Evolutionary conservation across 108 stramenopile genomes (phyloP).

Genomic region (Ochromonas danica): DNA sequence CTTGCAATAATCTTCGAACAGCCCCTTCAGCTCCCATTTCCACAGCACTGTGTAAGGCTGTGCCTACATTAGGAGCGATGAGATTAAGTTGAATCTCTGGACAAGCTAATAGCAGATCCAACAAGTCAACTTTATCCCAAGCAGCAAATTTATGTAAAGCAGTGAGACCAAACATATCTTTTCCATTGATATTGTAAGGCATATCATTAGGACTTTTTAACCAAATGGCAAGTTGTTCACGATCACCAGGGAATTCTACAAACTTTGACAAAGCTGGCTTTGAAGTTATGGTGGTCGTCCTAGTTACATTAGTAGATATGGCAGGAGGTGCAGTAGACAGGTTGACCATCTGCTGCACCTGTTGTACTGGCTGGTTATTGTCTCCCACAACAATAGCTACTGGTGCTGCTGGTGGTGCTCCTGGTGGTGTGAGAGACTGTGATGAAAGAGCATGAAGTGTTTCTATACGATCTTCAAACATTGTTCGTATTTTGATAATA

Average conservation of each 20-base stretch:
- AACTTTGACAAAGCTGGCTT: conserved; percentile 42
- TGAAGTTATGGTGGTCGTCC: too few relatives aligned
- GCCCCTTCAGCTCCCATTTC: conserved; percentile 46
- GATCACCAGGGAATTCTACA: conserved; percentile 48
- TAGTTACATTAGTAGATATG: neutral
- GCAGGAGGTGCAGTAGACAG: neutral
- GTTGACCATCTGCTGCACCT: neutral
- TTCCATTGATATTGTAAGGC: neutral
- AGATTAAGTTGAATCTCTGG: conserved; percentile 21
- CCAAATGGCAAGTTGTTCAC: conserved; percentile 20
- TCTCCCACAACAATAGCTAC: too few relatives aligned
- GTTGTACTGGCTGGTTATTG: too few relatives aligned
- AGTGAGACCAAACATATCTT: conserved; percentile 45
- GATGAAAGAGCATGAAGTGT: neutral
- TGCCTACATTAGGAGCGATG: conserved; percentile 11
- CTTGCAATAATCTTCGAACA: neutral
- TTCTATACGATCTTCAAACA: neutral
- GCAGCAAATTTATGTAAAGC: conserved; percentile 52
- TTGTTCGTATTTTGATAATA: neutral
- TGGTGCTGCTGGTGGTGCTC: too few relatives aligned
- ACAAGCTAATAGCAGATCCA: conserved; percentile 36
- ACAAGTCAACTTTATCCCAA: conserved; percentile 47
- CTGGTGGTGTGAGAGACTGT: too few relatives aligned
- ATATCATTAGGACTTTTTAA: conserved; percentile 20
- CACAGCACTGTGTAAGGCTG: conserved; percentile 48